Base-by-base conservation (phyloP, 768 basidiomycete species). In the Mycena belliarum region DNA sequence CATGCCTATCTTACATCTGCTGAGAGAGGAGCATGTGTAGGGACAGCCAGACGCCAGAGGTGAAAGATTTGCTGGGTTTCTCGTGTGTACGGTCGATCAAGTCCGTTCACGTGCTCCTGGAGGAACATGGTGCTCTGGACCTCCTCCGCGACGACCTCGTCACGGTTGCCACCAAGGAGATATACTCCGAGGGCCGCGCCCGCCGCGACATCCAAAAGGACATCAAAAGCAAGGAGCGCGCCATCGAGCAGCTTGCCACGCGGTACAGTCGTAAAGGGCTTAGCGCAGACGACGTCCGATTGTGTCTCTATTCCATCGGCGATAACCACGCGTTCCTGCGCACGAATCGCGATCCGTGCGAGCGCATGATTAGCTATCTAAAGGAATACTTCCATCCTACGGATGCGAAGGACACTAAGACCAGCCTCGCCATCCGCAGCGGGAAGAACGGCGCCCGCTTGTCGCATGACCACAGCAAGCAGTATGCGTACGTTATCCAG, bases 311-410 rank as follows among this genome's bases (percentile, higher is more conserved):
- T 69, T 90, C 88, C 65, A 93, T 94, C 49, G 92, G 92, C 3
- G 92, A 94, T 71, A 94, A 94, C 66, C 90, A 93, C 67, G 89
- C 92, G 12, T 94, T 94, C 79, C 73, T 93, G 61, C 84, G 92
- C 26, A 83, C 83, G 52, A 93, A 94, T 63, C 89, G 92, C 37
- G 92, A 94, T 68, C 92, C 92, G 46, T 94, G 92, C 73, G 91
- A 94, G 57, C 79, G 81, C 55, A 89, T 93, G 89, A 93, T 94
- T 50, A 68, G 65, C 4, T 89, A 86, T 66, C 75, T 94, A 63
- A 90, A 89, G 69, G 73, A 85, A 58, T 79, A 88, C 66, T 94
- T 93, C 79, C 83, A 93, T 61, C 82, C 92, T 6, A 86, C 85
- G 3, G 81, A 86, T 49, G 78, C 85, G 6, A 83, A 84, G 65